Conservation (phyloP, 129 eudicot genomes). For the Rutidosis leptorrhynchoides region DNA sequence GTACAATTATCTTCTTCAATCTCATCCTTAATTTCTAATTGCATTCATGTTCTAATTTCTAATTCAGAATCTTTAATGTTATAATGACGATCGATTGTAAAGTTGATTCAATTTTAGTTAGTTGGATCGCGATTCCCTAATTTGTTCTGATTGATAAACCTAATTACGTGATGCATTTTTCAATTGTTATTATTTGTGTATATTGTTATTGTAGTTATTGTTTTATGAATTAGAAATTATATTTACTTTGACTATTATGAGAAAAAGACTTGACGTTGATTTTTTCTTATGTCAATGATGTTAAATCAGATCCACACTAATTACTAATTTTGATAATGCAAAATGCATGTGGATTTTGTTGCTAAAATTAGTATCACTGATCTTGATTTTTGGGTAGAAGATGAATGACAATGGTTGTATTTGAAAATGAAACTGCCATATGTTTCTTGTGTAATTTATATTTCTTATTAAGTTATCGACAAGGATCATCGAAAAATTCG, state of each 20-base stretch:
- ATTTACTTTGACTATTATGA: not conserved
- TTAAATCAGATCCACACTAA: not conserved
- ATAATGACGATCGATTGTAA: conserved; percentile 6
- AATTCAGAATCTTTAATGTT: conserved; percentile 1
- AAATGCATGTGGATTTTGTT: not conserved
- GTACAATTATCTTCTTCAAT: conserved; percentile 15
- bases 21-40: not conserved
- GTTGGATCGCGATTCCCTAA: conserved; percentile 20
- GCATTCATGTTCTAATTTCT: not conserved
- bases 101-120: conserved; percentile 11
- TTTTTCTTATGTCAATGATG: not conserved
- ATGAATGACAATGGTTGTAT: conserved; percentile 6
- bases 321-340: conserved; percentile 5
- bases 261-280: conserved; percentile 24
- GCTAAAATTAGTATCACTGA: conserved; percentile 2
- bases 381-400: not conserved
- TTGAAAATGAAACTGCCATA: no score
- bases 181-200: not conserved
- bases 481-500: not conserved
- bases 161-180: not conserved
- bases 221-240: no score
- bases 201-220: no score
- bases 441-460: no score
- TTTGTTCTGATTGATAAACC: not conserved
- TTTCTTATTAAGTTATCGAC: no score